phyloP scores from a whole-genome alignment of 2,329 filamentous ascomycete genomes.

The Dryadomyces quercus-mongolicae region DNA sequence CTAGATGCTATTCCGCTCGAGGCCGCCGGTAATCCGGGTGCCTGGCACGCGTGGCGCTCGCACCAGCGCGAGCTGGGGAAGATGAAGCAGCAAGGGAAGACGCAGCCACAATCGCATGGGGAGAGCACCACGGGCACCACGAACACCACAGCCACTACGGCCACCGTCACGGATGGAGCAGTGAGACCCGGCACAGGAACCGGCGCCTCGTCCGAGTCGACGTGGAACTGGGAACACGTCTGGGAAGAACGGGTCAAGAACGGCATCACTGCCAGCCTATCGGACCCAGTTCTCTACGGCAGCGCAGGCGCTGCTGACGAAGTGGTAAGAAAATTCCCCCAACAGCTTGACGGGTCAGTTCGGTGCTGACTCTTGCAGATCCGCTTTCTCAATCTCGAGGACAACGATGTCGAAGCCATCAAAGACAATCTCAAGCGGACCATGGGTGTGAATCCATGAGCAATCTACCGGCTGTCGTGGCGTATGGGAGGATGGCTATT shows the following conservation, averaged over 20 bases:
- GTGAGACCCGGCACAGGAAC: neutral
- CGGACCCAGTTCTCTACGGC: slow-evolving; percentile 70
- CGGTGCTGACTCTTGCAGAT: slow-evolving; percentile 45
- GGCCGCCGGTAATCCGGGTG: slow-evolving; percentile 77
- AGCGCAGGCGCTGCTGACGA: slow-evolving; percentile 52
- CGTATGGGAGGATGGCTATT: neutral
- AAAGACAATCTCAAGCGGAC: slow-evolving; percentile 47
- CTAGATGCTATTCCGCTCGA: slow-evolving; percentile 70
- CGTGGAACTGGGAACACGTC: slow-evolving; percentile 94
- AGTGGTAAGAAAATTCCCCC: too few species aligned
- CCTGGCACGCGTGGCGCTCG: slow-evolving; percentile 86
- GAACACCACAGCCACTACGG: too few species aligned
- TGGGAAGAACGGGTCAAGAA: slow-evolving; percentile 85
- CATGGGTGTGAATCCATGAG: slow-evolving; percentile 18
- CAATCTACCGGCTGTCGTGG: too few species aligned
- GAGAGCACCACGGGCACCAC: neutral
- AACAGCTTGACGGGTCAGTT: too few species aligned
- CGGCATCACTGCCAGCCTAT: slow-evolving; percentile 63
- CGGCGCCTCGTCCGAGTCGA: neutral
- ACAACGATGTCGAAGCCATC: slow-evolving; percentile 42
- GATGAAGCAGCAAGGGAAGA: neutral
- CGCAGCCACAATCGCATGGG: neutral
- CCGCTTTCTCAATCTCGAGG: slow-evolving; percentile 53
- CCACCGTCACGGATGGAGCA: neutral
- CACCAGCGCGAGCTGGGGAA: slow-evolving; percentile 38